Conservation (phyloP, 257 asterid species). For the Thymus quinquecostatus region DNA sequence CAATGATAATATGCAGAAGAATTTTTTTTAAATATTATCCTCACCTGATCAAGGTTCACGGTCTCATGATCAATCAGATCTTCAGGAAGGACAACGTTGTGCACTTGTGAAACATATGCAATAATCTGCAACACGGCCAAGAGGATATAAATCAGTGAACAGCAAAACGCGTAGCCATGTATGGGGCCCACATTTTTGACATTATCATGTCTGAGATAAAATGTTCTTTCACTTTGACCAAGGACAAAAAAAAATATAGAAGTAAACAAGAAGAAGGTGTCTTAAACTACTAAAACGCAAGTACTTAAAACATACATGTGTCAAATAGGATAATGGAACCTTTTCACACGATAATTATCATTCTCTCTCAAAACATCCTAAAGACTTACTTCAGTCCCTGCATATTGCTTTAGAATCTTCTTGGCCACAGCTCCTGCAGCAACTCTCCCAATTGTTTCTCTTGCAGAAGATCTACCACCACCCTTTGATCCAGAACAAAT, state of each 20-base stretch:
- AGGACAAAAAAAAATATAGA: slow-evolving; percentile 1
- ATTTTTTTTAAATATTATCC: slow-evolving; percentile 14
- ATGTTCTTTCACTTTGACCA: slow-evolving; percentile 21
- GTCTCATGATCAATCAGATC: slow-evolving; percentile 69
- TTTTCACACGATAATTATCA: slow-evolving; percentile 5
- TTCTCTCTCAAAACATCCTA: slow-evolving; percentile 15
- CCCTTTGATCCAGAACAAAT: slow-evolving; percentile 58
- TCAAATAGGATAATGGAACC: slow-evolving; percentile 9
- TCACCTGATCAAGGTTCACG: slow-evolving; percentile 81
- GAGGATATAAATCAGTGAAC: slow-evolving; percentile 28
- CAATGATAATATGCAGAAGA: slow-evolving; percentile 18
- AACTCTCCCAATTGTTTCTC: slow-evolving; percentile 99
- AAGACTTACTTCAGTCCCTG: slow-evolving; percentile 77
- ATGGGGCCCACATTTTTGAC: slow-evolving; percentile 22
- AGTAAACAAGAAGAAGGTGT: slow-evolving; percentile 14
- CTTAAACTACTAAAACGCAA: neutral
- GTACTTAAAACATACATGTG: slow-evolving; percentile 23
- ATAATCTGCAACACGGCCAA: slow-evolving; percentile 65
- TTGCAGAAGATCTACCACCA: slow-evolving; percentile 98
- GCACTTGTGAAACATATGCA: slow-evolving; percentile 97
- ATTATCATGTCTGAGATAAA: slow-evolving; percentile 3
- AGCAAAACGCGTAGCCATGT: slow-evolving; percentile 22
- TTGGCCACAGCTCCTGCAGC: slow-evolving; percentile 99
- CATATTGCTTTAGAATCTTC: slow-evolving; percentile 75
- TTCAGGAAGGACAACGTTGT: slow-evolving; percentile 82